Evolutionary conservation across 2,329 filamentous ascomycete genomes (phyloP), one percentile per base, ranked within the genome.

Genomic region (Beauveria brongniartii): DNA sequence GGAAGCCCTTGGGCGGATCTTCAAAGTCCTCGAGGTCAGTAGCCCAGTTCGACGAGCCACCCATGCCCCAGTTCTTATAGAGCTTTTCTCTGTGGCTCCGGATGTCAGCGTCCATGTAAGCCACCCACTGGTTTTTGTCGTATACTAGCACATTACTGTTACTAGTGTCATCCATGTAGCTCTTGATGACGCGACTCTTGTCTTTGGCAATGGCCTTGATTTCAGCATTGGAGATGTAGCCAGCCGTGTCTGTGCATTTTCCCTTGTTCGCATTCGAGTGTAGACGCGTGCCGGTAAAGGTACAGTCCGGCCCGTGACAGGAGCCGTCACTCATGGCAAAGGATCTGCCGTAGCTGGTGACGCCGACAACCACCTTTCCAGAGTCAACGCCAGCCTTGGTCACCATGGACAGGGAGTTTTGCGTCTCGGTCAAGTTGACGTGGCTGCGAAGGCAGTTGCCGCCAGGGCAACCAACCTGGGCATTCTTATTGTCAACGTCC

Each of bases 341-440:
- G 8, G 51, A 54, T 5, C 51, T 37, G 10, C 52, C 52, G 8
- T 43, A 55, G 52, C 52, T 55, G 2, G 37, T 55, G 24, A 55
- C 52, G 20, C 52, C 52, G 2, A 55, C 52, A 30, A 55, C 37
- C 20, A 55, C 24, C 52, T 55, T 55, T 40, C 34, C 34, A 24
- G 52, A 55, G 12, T 40, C 22, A 3, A 55, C 52, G 16, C 52
- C 52, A 43, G 52, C 52, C 18, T 55, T 55, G n/a, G 37, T 43
- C 18, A 55, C 46, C 48, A 52, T 52, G 28, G 16, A 14, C 48
- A 52, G 14, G 5, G 28, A 22, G 34, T 20, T 48, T 26, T 37
- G 20, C n/a, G 72, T 75, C 60, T 75, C 73, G 0, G 75, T 76
- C 26, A 67, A 41, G 64, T 77, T 77, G 28, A 76, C 67, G 47